These are phyloP conservation scores for Phytopythium aichiense DNA, from an alignment of 352 stramenopile species.

Conservation along the genomic window DNA sequence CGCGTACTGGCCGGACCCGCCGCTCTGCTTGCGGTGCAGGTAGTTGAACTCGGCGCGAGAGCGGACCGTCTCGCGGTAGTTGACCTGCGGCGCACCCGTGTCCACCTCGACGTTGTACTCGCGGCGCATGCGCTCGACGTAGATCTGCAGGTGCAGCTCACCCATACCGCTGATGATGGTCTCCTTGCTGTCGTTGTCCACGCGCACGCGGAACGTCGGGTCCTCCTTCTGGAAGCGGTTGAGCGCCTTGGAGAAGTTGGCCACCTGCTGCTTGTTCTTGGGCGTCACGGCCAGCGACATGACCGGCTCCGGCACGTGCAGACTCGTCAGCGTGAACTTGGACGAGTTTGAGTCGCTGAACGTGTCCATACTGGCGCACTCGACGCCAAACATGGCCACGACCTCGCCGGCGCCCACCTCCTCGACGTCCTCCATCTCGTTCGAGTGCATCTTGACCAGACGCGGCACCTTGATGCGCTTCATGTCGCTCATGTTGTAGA, in stretches of 20 bases:
- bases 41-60: slow-evolving; percentile 96
- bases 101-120: slow-evolving; percentile 96
- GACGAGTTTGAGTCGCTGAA: slow-evolving; percentile 88
- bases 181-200: slow-evolving; percentile 97
- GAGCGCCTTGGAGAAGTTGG: slow-evolving; percentile 95
- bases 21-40: slow-evolving; percentile 99
- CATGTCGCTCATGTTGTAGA: slow-evolving; percentile 89
- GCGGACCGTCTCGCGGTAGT: slow-evolving; percentile 98
- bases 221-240: slow-evolving; percentile 98
- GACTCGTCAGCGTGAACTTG: slow-evolving; percentile 95
- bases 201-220: slow-evolving; percentile 95
- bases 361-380: slow-evolving; percentile 99
- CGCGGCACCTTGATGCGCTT: slow-evolving; percentile 95
- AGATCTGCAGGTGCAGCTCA: slow-evolving; percentile 98
- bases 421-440: slow-evolving; percentile 99
- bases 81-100: slow-evolving; percentile 94
- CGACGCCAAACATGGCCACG: slow-evolving; percentile 98
- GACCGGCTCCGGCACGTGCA: slow-evolving; percentile 98
- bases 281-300: slow-evolving; percentile 98
- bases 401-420: slow-evolving; percentile 94
- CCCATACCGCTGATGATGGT: slow-evolving; percentile 99
- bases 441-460: slow-evolving; percentile 99
- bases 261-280: slow-evolving; percentile 91
- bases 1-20: slow-evolving; percentile 96
- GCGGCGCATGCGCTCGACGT: slow-evolving; percentile 98